Evolutionary conservation across 202 grass and related monocot species (phyloP).

Genomic region (Tripidium arundinaceum): DNA sequence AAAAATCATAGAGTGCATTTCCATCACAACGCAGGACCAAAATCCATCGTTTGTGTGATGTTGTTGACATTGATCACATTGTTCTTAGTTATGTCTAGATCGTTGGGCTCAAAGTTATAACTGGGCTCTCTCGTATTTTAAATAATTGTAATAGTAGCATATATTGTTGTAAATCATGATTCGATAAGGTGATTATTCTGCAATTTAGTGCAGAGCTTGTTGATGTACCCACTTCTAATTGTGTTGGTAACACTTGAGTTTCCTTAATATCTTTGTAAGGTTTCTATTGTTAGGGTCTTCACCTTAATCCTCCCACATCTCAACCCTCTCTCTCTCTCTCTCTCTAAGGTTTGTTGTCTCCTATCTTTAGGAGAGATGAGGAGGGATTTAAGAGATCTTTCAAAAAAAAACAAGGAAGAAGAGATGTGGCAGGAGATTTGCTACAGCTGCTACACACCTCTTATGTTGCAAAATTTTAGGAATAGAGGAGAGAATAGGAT

Average conservation of each 20-base stretch:
- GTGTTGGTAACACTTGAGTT: not conserved
- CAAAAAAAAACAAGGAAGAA: no score
- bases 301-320: not conserved
- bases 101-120: no score
- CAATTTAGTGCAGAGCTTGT: not conserved
- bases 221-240: not conserved
- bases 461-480: no score
- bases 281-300: not conserved
- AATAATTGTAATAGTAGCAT: not conserved
- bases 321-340: no score
- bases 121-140: no score
- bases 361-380: no score
- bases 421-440: no score
- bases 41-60: not conserved
- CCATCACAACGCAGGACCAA: not conserved
- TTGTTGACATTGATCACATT: not conserved
- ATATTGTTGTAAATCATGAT: constrained; percentile 10
- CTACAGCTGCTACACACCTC: no score
- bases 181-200: constrained; percentile 1
- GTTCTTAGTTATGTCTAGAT: not conserved
- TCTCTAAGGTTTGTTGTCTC: no score
- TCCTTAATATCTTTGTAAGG: not conserved
- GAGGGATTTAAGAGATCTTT: no score
- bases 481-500: no score
- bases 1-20: not conserved